Conservation (phyloP, 2,329 filamentous ascomycete species). For the Fusarium sp. region DNA sequence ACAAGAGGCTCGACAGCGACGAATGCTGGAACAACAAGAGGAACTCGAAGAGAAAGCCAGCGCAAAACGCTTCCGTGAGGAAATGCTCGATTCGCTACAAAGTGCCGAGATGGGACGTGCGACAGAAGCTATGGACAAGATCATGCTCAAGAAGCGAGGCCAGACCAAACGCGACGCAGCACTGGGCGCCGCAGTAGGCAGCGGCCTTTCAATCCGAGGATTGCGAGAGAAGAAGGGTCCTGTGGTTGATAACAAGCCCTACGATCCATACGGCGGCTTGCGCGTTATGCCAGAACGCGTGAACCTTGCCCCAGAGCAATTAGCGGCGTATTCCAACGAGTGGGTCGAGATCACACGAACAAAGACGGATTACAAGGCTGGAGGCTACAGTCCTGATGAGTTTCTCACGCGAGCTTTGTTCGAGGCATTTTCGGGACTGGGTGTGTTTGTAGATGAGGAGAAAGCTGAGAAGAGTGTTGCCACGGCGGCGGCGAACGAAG, state of each 20-base stretch:
- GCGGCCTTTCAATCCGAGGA: constrained; percentile 77
- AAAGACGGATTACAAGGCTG: constrained; percentile 75
- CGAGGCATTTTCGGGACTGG: constrained; percentile 90
- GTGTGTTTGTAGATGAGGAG: constrained; percentile 88
- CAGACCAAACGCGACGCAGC: constrained; percentile 56
- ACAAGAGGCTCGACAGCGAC: constrained; percentile 69
- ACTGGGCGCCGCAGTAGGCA: constrained; percentile 49
- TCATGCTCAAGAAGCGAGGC: constrained; percentile 79
- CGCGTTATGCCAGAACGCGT: constrained; percentile 77
- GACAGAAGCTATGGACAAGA: constrained; percentile 66
- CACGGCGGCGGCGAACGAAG: constrained; percentile 51
- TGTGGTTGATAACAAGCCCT: constrained; percentile 73
- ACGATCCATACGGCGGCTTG: constrained; percentile 88
- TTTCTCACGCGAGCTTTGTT: constrained; percentile 85
- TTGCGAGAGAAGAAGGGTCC: constrained; percentile 71
- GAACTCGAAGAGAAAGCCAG: constrained; percentile 77
- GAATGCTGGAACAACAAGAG: constrained; percentile 72
- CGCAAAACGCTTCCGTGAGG: constrained; percentile 71
- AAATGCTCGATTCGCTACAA: constrained; percentile 77
- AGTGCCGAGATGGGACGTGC: constrained; percentile 70
- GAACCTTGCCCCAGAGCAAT: constrained; percentile 59
- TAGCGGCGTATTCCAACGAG: constrained; percentile 77
- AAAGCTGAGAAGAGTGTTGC: constrained; percentile 56
- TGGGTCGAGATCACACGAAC: constrained; percentile 76
- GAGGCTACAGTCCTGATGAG: constrained; percentile 85